These are phyloP conservation scores for Camelina hispida DNA, from an alignment of 345 rosid genomes.

Conservation along the genomic window DNA sequence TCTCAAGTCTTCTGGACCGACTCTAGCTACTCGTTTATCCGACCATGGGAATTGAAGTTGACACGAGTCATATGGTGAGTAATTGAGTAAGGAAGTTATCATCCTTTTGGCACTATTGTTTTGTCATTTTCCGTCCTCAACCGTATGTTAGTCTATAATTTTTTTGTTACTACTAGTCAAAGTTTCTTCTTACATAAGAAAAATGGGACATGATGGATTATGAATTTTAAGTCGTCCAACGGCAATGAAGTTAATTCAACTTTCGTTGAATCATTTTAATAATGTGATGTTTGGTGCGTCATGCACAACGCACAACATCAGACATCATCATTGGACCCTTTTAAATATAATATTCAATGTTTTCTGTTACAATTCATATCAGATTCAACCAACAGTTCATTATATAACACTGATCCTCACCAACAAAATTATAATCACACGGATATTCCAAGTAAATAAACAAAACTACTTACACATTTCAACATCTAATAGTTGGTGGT, in stretches of 20 bases:
- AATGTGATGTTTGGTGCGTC: slow-evolving; percentile 1
- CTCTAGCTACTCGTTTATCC: not conserved
- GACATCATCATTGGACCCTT: not conserved
- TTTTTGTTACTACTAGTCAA: not conserved
- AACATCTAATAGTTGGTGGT: not conserved
- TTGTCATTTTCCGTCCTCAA: not conserved
- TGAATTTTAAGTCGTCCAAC: slow-evolving; percentile 16
- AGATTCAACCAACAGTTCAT: not conserved
- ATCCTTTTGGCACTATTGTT: not conserved
- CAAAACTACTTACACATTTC: not conserved
- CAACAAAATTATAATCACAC: not conserved
- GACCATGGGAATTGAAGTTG: not conserved
- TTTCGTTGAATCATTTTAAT: not conserved
- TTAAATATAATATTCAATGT: not conserved
- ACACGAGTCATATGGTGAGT: not conserved
- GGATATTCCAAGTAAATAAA: not conserved
- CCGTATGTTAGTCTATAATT: not conserved
- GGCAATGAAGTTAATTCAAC: not conserved
- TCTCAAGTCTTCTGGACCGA: not conserved
- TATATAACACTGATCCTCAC: not conserved
- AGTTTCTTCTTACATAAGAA: not conserved
- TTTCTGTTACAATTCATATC: not conserved
- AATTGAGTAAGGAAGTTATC: not conserved
- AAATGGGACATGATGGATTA: not conserved
- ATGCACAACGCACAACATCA: slow-evolving; percentile 10